Conservation (phyloP, 2,329 filamentous ascomycete genomes). For the Bimuria novae-zelandiae region DNA sequence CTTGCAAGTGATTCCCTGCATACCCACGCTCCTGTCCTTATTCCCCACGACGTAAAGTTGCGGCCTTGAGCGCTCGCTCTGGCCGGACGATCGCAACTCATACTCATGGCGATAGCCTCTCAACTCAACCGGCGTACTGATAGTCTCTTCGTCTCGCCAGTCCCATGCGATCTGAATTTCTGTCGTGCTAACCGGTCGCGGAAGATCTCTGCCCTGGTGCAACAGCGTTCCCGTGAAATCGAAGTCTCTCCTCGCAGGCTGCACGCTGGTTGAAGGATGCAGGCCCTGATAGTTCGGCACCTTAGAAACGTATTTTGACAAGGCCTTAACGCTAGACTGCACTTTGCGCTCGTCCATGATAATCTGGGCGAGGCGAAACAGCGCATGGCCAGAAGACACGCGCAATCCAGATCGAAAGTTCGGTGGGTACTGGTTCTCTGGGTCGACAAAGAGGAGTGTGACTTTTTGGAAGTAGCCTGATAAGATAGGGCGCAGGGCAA, state of each 20-base stretch:
- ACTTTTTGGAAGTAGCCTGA: conserved; percentile 2
- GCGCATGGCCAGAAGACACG: background rate
- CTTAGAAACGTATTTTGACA: background rate
- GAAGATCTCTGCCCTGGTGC: background rate
- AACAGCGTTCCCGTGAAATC: background rate
- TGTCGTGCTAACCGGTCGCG: background rate
- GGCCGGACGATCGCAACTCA: background rate
- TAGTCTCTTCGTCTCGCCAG: background rate
- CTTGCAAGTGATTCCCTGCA: background rate
- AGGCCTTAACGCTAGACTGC: background rate
- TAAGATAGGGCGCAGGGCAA: background rate
- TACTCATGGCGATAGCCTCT: background rate
- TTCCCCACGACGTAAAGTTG: background rate
- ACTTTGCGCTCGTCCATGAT: conserved; percentile 2
- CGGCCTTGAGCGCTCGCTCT: background rate
- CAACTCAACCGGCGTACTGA: background rate
- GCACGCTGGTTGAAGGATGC: background rate
- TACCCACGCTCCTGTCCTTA: background rate
- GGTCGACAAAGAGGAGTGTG: conserved; percentile 3
- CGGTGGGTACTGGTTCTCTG: background rate
- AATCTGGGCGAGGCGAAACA: conserved; percentile 1
- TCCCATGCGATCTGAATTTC: conserved; percentile 2
- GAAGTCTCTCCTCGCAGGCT: background rate
- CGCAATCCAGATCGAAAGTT: background rate
- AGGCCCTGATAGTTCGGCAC: background rate